A percentile compares a stretch with the other conserved stretches of the same genome.
phyloP scores from a whole-genome alignment of 768 basidiomycete species.

The Amanita rubescens region DNA sequence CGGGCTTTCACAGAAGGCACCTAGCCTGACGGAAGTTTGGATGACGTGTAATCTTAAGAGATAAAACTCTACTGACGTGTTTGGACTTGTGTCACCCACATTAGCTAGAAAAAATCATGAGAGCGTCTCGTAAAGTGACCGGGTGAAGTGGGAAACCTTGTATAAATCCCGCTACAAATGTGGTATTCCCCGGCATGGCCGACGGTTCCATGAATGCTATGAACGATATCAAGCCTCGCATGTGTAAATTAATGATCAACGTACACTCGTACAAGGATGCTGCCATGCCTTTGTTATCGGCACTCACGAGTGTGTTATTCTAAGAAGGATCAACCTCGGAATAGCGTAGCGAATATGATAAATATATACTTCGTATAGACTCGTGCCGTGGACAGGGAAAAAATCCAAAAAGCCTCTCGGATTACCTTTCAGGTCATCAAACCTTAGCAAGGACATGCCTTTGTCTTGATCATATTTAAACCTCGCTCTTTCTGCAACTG shows the following conservation, averaged over 20 bases:
- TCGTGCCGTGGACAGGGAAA: slow-evolving; percentile 76
- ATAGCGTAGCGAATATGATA: too few species aligned
- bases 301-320: slow-evolving; percentile 79
- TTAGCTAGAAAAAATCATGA: slow-evolving; percentile 41
- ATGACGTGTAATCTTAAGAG: slow-evolving; percentile 3
- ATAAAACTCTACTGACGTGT: slow-evolving; percentile 46
- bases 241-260: slow-evolving; percentile 11
- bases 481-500: slow-evolving; percentile 54
- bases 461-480: slow-evolving; percentile 73
- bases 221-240: neutral
- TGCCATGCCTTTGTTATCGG: slow-evolving; percentile 85
- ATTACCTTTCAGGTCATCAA: slow-evolving; percentile 51
- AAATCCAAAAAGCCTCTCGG: slow-evolving; percentile 65
- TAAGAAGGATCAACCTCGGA: slow-evolving; percentile 17
- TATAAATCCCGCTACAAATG: slow-evolving; percentile 68
- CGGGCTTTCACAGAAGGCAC: slow-evolving; percentile 73
- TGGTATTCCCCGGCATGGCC: slow-evolving; percentile 58
- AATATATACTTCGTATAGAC: slow-evolving; percentile 57
- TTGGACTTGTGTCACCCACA: slow-evolving; percentile 74
- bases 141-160: slow-evolving; percentile 44
- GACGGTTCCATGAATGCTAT: slow-evolving; percentile 57
- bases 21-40: slow-evolving; percentile 33
- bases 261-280: slow-evolving; percentile 70
- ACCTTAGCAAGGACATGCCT: slow-evolving; percentile 59
- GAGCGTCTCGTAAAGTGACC: slow-evolving; percentile 6